Base-by-base conservation (phyloP, 176 grass and related monocot genomes). In the Eremochloa ophiuroides region DNA sequence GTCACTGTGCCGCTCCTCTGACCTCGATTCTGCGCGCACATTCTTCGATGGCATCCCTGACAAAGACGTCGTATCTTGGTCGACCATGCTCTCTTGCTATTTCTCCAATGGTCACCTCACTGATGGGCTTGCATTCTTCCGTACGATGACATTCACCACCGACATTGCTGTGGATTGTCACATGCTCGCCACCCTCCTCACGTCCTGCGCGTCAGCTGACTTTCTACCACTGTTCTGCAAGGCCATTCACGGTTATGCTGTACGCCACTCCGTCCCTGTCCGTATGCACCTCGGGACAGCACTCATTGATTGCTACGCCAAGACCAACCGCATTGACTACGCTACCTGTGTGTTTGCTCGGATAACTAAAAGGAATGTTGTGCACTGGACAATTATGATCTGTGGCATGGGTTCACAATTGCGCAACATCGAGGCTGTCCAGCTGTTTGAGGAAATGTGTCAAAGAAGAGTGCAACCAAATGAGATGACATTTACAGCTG, bases 381-480 rank as follows among this genome's bases (percentile, higher is more conserved):
- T 83, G 79, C 88, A 90, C 64, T 90, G 82, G 88, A 93, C 82
- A 13, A 73, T 78, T 3, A 93, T 93, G 91, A 90, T 90, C 41
- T 85, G 79, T 61, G 85, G 85, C 16, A 17, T 85, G 74, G 47
- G 75, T 56, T 66, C 65, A 3, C 88, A 88, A 67, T 42, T 82
- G 31, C 79, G 37, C 29, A 35, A 72, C 3, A 13, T 69, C 0
- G 41, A 83, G n/a, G 91, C 85, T 48, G 29, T 94, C 37, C 55
- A 6, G 20, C 81, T 94, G 70, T 94, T 94, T 47, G 82, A 86
- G 42, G 53, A 88, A 66, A 88, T 94, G 91, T 43, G 69, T 42
- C 53, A 25, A 58, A 29, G 39, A 38, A 50, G 79, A 34, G 63
- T 83, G 25, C 74, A 61, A 20, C 91, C 91, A n/a, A 90, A 83